These are phyloP conservation scores for Euphorbia corollata DNA, from an alignment of 441 rosid genomes.

Conservation along the genomic window DNA sequence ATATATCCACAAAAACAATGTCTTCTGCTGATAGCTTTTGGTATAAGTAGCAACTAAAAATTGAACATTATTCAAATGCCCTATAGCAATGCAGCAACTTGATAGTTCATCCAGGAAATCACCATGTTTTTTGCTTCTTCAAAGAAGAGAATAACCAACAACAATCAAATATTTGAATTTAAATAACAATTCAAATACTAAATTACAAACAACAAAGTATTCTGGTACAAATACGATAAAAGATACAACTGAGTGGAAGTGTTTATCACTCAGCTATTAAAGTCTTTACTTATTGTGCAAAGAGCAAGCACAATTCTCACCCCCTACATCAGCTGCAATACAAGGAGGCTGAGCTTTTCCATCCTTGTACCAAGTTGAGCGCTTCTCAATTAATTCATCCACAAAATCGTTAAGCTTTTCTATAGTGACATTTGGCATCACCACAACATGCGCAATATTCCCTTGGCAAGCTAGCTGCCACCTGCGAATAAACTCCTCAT, in stretches of 20 bases:
- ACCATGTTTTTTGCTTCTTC: background rate
- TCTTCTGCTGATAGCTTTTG: background rate
- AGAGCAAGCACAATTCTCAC: conserved; percentile 54
- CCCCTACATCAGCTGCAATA: conserved; percentile 53
- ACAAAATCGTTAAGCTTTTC: conserved; percentile 69
- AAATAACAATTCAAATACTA: conserved; percentile 6
- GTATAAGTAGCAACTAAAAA: background rate
- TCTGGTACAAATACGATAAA: conserved; percentile 15
- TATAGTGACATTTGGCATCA: conserved; percentile 73
- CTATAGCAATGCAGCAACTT: background rate
- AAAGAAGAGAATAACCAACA: background rate
- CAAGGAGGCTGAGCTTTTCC: conserved; percentile 48
- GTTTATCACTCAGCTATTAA: conserved; percentile 8
- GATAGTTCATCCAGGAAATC: background rate
- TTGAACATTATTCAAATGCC: background rate
- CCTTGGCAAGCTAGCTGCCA: conserved; percentile 97
- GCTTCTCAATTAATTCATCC: conserved; percentile 44
- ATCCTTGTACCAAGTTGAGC: conserved; percentile 54
- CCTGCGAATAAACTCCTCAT: conserved; percentile 75
- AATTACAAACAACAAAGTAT: conserved; percentile 16
- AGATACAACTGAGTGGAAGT: conserved; percentile 13
- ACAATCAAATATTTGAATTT: background rate
- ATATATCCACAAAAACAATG: background rate
- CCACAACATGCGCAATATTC: conserved; percentile 80
- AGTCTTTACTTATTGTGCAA: conserved; percentile 46